phyloP scores from a whole-genome alignment of 345 rosid genomes.

The Salix caprea region DNA sequence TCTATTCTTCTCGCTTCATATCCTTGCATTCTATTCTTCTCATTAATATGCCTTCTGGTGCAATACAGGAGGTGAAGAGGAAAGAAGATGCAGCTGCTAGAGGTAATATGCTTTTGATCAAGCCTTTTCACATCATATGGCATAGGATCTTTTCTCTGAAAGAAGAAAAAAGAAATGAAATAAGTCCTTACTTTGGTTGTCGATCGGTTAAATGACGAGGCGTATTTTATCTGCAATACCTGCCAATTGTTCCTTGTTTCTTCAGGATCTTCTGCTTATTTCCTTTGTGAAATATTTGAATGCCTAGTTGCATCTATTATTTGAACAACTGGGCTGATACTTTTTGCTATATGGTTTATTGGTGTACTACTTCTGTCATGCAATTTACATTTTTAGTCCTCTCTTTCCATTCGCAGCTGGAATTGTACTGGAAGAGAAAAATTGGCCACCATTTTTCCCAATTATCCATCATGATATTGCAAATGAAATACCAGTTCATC shows the following conservation, averaged over 20 bases:
- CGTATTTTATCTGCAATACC: background rate
- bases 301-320: background rate
- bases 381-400: background rate
- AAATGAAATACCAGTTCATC: slow-evolving; percentile 28
- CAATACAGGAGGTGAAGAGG: slow-evolving; percentile 25
- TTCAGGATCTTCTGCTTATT: background rate
- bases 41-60: slow-evolving; percentile 1
- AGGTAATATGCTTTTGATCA: slow-evolving; percentile 16
- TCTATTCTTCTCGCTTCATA: background rate
- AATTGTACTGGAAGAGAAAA: slow-evolving; percentile 30
- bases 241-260: background rate
- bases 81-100: slow-evolving; percentile 34
- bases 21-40: background rate
- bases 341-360: background rate
- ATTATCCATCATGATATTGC: slow-evolving; percentile 34
- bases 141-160: background rate
- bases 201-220: background rate
- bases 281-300: background rate
- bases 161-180: background rate
- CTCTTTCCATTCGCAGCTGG: slow-evolving; percentile 25
- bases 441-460: slow-evolving; percentile 37
- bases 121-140: background rate
- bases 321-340: background rate
- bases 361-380: background rate
- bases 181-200: background rate